These are phyloP conservation scores for Naganishia vaughanmartiniae DNA, from an alignment of 768 basidiomycete species.

Conservation along the genomic window DNA sequence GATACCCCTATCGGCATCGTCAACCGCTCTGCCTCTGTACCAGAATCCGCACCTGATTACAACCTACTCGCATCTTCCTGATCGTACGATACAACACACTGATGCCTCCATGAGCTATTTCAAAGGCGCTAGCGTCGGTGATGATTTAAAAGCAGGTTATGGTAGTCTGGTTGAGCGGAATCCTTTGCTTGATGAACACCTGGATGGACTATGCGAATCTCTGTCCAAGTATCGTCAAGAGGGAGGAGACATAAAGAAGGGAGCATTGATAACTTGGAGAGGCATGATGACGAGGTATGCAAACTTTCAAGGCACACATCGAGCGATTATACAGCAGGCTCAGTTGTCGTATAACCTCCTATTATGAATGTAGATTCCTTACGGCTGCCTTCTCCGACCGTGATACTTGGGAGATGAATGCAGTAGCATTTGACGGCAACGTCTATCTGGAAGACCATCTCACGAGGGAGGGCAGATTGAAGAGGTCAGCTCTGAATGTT, in stretches of 20 bases:
- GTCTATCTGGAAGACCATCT: conserved; percentile 51
- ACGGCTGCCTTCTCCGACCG: conserved; percentile 49
- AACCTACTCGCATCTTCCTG: conserved; percentile 49
- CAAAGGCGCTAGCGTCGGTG: conserved; percentile 40
- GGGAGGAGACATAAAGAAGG: conserved; percentile 33
- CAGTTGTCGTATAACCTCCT: background rate
- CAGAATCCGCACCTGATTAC: conserved; percentile 42
- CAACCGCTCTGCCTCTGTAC: conserved; percentile 25
- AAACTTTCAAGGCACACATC: background rate
- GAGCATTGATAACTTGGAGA: conserved; percentile 50
- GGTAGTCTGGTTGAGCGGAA: conserved; percentile 44
- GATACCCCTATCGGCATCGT: conserved; percentile 32
- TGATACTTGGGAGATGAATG: conserved; percentile 52
- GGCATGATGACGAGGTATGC: conserved; percentile 51
- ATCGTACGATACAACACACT: conserved; percentile 41
- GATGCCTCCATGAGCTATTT: conserved; percentile 47
- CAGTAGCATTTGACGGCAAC: conserved; percentile 45
- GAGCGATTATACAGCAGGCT: background rate
- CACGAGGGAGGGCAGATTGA: conserved; percentile 36
- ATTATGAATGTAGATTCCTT: conserved; percentile 42
- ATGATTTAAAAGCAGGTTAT: conserved; percentile 48
- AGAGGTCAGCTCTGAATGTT: conserved; percentile 31
- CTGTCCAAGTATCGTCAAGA: conserved; percentile 31
- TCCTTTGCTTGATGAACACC: conserved; percentile 45
- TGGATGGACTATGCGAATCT: conserved; percentile 49